Evolutionary conservation across 768 basidiomycete genomes (phyloP), one percentile per base, ranked within the genome.

Genomic region (Lactarius sp.): DNA sequence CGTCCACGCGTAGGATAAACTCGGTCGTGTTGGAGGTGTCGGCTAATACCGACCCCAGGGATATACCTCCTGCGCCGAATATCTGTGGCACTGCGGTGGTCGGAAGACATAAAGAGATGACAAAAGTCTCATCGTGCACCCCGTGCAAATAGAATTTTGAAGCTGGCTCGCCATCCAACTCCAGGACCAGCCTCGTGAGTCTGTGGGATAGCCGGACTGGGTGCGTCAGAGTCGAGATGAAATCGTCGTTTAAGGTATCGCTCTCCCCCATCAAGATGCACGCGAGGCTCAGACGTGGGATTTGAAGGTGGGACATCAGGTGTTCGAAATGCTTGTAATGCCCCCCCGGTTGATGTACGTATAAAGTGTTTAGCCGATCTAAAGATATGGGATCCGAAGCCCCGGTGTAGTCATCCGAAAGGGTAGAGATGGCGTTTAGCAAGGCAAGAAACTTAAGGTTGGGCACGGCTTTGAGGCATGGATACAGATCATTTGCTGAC

Each of bases 101-200:
- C 3, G 54, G 61, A 46, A 61, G 61, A 34, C 61, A 61, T 9
- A 51, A 20, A 3, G 53, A 56, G 54, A 61, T 20, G 9, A 61
- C 18, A 53, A 55, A 55, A 18, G 37, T 22, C 18, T 56, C 54
- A 36, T 50, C 54, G 37, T 61, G 61, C 31, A 20, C 31, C 12
- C 46, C 54, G 54, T 61, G 61, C 14, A 61, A 54, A 37, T 61
- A 61, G 53, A 61, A 61, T 37, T 61, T 61, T 46, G 61, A 33
- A 3, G 61, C 61, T 18, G 61, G 61, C 20, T 61, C 54, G 46
- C 61, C 61, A 36, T 61, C 54, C 5, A 61, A 36, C 54, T 61
- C 46, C 3, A 61, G 54, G 47, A 53, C 27, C 27, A 61, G 10
- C 22, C 39, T 49, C 18, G 61, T 61, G 37, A 61, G 37, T 2